Evolutionary conservation across 2,329 filamentous ascomycete species (phyloP), one percentile per base, ranked within the genome.

Genomic region (Pseudocercospora fijiensis): DNA sequence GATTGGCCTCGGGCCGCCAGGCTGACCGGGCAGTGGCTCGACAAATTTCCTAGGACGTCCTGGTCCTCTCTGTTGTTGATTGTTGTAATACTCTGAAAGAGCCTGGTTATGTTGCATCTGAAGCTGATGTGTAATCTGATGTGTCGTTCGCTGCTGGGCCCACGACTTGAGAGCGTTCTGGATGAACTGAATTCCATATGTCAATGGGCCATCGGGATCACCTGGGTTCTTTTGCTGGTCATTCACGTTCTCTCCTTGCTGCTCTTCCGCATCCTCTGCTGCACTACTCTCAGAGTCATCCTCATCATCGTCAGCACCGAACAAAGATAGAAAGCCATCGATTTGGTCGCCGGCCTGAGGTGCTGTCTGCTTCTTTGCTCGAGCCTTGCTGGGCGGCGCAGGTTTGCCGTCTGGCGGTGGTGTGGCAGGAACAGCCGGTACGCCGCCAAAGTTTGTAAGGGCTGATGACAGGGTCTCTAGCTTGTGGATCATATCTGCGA

Each of bases 161-260:
- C 73, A 75, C 5, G 72, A 75, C 43, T 71, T 72, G 61, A 76
- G 65, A 13, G 72, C 73, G 57, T 74, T 73, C 63, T 73, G 71
- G 24, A 75, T 76, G 68, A 76, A 76, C 57, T 71, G 66, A 30
- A 75, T 73, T 61, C 74, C 73, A 58, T 72, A 71, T 6, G 63
- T 67, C 4, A 76, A 66, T 24, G 71, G 67, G 4, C 65, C 65
- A 49, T 76, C 74, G 3, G 65, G 56, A 27, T 60, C 49, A 24
- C 70, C 72, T 6, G 66, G 61, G 11, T 66, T 49, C 5, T 55
- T 30, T 8, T 70, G 66, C 52, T 45, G 53, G 20, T 58, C 33
- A 18, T 69, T 64, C 51, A 65, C 45, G 26, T 64, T 59, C 43
- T 65, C 61, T 16, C 65, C 63, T n/a, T 67, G 57, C 30, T 33